phyloP scores from a whole-genome alignment of 805 yeast genomes.

The Wickerhamomyces queroliae region DNA sequence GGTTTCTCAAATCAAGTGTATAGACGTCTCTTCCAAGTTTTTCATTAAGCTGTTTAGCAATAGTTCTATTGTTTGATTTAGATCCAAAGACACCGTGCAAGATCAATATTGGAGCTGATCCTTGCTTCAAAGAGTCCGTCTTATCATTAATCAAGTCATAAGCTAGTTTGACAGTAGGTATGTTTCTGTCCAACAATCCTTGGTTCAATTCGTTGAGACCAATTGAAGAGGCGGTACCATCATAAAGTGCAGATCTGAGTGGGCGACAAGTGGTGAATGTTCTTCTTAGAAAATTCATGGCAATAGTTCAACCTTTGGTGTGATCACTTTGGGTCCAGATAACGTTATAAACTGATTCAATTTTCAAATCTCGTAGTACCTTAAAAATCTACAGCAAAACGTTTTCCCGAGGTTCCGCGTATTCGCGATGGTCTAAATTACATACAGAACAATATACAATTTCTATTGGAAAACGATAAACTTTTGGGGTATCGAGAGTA shows the following conservation, averaged over 20 bases:
- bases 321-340: too few species aligned
- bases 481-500: too few species aligned
- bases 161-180: constrained; percentile 47
- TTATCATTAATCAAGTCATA: constrained; percentile 41
- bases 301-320: background rate
- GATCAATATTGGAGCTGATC: constrained; percentile 65
- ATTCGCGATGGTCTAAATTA: too few species aligned
- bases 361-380: too few species aligned
- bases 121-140: constrained; percentile 18
- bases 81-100: constrained; percentile 90
- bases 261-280: background rate
- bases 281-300: background rate
- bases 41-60: constrained; percentile 54
- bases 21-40: constrained; percentile 51
- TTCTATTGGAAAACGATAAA: too few species aligned
- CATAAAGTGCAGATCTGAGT: background rate
- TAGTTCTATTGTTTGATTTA: constrained; percentile 71
- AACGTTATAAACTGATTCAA: too few species aligned
- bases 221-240: background rate
- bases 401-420: too few species aligned
- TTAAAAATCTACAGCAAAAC: too few species aligned
- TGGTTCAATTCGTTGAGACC: constrained; percentile 17
- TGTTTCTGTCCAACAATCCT: constrained; percentile 25
- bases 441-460: too few species aligned
- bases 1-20: constrained; percentile 79